These are phyloP conservation scores for Phaeotremella skinneri DNA, from an alignment of 768 basidiomycete genomes.

Conservation along the genomic window DNA sequence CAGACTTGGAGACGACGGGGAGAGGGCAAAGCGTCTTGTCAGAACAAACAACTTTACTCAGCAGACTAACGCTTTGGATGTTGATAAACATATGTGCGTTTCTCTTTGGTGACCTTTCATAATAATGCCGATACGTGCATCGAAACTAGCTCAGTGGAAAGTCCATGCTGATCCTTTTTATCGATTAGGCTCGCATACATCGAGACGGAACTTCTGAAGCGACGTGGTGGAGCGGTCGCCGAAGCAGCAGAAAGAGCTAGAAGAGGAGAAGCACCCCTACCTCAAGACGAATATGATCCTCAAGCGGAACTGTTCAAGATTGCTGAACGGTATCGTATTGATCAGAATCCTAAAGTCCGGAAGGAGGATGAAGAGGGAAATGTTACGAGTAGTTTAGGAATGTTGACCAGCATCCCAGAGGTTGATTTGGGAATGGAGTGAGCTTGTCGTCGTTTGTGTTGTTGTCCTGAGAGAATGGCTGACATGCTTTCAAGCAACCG, in stretches of 20 bases:
- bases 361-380: conserved; percentile 76
- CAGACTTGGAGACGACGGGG: conserved; percentile 62
- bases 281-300: conserved; percentile 59
- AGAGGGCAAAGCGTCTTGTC: conserved; percentile 70
- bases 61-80: conserved; percentile 91
- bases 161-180: not conserved
- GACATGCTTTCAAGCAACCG: conserved; percentile 61
- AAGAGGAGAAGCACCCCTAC: conserved; percentile 1
- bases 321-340: conserved; percentile 57
- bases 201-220: conserved; percentile 82
- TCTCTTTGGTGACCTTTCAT: not conserved
- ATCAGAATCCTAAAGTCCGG: conserved; percentile 37
- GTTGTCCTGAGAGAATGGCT: conserved; percentile 1
- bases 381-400: conserved; percentile 86
- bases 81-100: conserved; percentile 95
- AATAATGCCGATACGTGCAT: not conserved
- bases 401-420: conserved; percentile 97
- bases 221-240: conserved; percentile 58
- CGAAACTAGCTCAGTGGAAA: no score
- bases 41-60: conserved; percentile 92
- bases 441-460: conserved; percentile 50
- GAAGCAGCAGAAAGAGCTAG: conserved; percentile 27
- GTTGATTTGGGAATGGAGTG: conserved; percentile 99
- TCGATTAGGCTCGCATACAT: conserved; percentile 98
- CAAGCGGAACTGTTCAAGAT: conserved; percentile 75